Conservation (phyloP, 352 stramenopile species). For the Achlya hypogyna region DNA sequence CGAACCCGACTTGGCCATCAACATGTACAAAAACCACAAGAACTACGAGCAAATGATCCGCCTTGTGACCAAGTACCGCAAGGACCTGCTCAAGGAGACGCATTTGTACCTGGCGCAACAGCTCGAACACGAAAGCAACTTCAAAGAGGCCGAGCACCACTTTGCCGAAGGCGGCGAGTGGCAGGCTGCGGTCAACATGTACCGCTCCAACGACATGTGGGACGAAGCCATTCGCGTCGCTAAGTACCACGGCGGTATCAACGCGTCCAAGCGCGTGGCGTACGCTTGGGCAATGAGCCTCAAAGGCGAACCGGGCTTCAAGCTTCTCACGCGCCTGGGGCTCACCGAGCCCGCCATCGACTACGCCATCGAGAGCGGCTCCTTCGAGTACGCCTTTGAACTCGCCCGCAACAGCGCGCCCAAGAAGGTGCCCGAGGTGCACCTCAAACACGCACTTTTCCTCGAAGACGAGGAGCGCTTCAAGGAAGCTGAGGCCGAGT, state of each 20-base stretch:
- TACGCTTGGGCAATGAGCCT: constrained; percentile 90
- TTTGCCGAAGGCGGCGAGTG: constrained; percentile 87
- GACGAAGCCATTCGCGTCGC: constrained; percentile 92
- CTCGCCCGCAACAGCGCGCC: constrained; percentile 73
- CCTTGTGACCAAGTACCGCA: constrained; percentile 88
- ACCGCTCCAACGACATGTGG: constrained; percentile 90
- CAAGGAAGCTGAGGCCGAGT: constrained; percentile 87
- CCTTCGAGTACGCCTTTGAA: constrained; percentile 91
- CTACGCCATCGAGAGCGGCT: constrained; percentile 86
- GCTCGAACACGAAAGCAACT: constrained; percentile 88
- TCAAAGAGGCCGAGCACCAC: constrained; percentile 90
- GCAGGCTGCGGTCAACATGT: constrained; percentile 92
- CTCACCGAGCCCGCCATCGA: constrained; percentile 92
- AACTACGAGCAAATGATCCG: constrained; percentile 94
- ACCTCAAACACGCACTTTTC: constrained; percentile 90
- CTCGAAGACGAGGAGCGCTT: constrained; percentile 91
- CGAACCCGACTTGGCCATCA: constrained; percentile 89
- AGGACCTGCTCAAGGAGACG: constrained; percentile 90
- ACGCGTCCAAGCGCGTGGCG: constrained; percentile 88
- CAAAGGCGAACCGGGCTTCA: constrained; percentile 82
- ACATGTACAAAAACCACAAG: constrained; percentile 96
- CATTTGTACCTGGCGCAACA: constrained; percentile 89
- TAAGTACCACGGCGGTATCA: constrained; percentile 87
- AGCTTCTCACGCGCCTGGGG: constrained; percentile 85
- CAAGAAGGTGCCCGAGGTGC: constrained; percentile 87